Conservation (phyloP, 257 asterid species). For the Solanum sejunctum region DNA sequence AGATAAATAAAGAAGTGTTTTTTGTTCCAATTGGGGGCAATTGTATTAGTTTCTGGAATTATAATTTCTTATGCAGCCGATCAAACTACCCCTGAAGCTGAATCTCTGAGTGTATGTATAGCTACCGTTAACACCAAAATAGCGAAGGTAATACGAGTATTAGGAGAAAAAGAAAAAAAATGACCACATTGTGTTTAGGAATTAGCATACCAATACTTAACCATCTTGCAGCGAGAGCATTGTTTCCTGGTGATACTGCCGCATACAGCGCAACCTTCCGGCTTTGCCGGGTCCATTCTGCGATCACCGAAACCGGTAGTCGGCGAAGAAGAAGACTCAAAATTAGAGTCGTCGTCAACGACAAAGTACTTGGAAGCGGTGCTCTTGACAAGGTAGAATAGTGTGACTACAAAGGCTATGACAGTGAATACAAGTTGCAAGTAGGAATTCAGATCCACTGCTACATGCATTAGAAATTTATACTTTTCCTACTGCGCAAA, state of each 20-base stretch:
- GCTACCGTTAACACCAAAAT: neutral
- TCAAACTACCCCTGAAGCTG: neutral
- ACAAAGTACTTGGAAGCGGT: slow-evolving; percentile 74
- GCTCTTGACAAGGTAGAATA: slow-evolving; percentile 49
- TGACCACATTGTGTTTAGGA: neutral
- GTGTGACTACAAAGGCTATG: slow-evolving; percentile 28
- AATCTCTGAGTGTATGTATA: neutral
- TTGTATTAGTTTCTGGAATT: neutral
- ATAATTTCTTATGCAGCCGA: neutral
- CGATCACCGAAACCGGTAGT: neutral
- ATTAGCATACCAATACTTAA: slow-evolving; percentile 54
- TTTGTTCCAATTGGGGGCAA: neutral
- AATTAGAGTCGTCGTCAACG: slow-evolving; percentile 40
- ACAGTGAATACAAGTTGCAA: slow-evolving; percentile 59
- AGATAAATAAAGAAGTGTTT: neutral
- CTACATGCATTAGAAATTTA: slow-evolving; percentile 43
- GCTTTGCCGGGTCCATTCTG: slow-evolving; percentile 9
- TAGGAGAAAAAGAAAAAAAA: neutral
- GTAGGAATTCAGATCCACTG: slow-evolving; percentile 72
- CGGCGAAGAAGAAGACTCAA: slow-evolving; percentile 3
- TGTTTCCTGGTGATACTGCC: slow-evolving; percentile 30
- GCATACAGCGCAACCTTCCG: slow-evolving; percentile 54
- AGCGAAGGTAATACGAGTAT: neutral
- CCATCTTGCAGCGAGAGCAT: slow-evolving; percentile 74
- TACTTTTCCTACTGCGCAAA: neutral